These are phyloP conservation scores for Triangularia setosa DNA, from an alignment of 2,329 filamentous ascomycete species.

Conservation along the genomic window DNA sequence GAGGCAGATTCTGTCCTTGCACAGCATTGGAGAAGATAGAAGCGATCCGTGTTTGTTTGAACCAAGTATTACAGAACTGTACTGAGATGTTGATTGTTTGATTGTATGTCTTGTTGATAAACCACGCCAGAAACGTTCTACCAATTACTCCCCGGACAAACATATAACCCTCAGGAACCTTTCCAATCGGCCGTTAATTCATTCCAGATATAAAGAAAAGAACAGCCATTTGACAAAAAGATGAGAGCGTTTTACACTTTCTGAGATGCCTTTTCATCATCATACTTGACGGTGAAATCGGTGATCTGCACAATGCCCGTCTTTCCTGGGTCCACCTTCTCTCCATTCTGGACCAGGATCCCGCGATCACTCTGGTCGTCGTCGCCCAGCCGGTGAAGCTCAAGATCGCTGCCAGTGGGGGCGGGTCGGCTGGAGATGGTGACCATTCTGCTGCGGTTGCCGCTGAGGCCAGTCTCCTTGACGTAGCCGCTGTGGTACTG, in stretches of 20 bases:
- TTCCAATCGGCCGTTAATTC: neutral
- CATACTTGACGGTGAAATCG: conserved; percentile 12
- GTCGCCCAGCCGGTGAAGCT: conserved; percentile 12
- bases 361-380: conserved; percentile 11
- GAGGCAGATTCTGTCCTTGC: no score
- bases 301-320: conserved; percentile 11
- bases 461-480: conserved; percentile 2
- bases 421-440: conserved; percentile 8
- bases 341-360: conserved; percentile 5
- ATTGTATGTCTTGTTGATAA: no score
- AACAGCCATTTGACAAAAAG: neutral
- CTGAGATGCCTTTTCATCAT: neutral
- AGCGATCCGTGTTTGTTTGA: neutral
- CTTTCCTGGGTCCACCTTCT: neutral
- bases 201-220: neutral
- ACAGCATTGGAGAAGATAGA: neutral
- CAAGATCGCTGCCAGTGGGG: conserved; percentile 1
- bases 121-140: no score
- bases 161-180: no score
- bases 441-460: conserved; percentile 12
- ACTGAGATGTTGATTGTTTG: neutral
- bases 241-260: neutral
- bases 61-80: neutral
- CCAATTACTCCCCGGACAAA: no score
- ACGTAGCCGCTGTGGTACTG: conserved; percentile 8